Base-by-base conservation (phyloP, 352 stramenopile genomes). In the Achlya hypogyna region DNA sequence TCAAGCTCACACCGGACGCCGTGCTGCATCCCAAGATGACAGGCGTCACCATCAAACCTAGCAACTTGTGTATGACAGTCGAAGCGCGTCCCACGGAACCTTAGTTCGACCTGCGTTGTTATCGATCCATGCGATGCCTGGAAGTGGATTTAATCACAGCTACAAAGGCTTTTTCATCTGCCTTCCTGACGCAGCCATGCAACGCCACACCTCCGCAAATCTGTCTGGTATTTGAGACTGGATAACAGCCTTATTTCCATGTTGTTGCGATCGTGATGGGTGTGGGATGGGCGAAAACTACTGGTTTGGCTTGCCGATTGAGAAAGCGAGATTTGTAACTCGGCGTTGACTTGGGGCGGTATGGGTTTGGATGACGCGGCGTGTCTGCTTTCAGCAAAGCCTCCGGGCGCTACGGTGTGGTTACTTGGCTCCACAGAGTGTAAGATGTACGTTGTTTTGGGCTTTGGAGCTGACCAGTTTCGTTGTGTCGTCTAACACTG, bases 1-100 rank as follows among this genome's bases (percentile, higher is more conserved):
- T 67, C 51, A n/a, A 22, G 3, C 31, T 56, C 29, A 40, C 60
- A 8, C 2, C 20, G 8, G 27, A 56, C 3, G 60, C 60, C 2
- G 42, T 51, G 18, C n/a, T 67, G 3, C n/a, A 60, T 27, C 60
- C 60, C 4, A 67, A 67, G 27, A 20, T 45, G 47, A 49, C 25
- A 2, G 43, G 60, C 12, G 60, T 67, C 38, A 45, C 60, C 14
- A 67, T 67, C 51, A 67, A 67, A 28, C 60, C 60, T 4, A 49
- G 40, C 45, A 58, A 54, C 12, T 51, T 67, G 34, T n/a, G n/a
- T n/a, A n/a, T n/a, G n/a, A n/a, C n/a, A n/a, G n/a, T n/a, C n/a
- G n/a, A n/a, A n/a, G n/a, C n/a, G n/a, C n/a, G n/a, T n/a, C n/a
- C n/a, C n/a, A n/a, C n/a, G n/a, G n/a, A n/a, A n/a, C n/a, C n/a